phyloP scores from a whole-genome alignment of 164 flowering plant genomes.

The Litsea cubeba region DNA sequence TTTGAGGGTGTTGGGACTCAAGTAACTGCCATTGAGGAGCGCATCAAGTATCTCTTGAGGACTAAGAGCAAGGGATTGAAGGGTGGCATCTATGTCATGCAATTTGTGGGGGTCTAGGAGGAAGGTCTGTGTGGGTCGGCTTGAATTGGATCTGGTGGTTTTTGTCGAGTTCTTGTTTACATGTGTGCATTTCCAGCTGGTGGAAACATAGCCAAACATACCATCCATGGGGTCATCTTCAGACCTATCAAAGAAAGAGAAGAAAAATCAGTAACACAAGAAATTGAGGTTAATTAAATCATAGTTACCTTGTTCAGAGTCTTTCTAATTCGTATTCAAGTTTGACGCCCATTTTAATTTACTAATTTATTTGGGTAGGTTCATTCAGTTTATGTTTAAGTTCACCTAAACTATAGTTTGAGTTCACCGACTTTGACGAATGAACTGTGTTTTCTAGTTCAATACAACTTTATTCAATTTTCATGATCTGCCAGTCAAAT shows the following conservation, averaged over 20 bases:
- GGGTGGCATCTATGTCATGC: slow-evolving; percentile 52
- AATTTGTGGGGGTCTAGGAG: slow-evolving; percentile 76
- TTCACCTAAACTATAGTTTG: not conserved
- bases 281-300: no score
- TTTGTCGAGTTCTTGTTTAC: slow-evolving; percentile 11
- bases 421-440: no score
- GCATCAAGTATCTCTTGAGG: slow-evolving; percentile 48
- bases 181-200: slow-evolving; percentile 37
- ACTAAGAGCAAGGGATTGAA: slow-evolving; percentile 45
- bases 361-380: no score
- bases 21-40: slow-evolving; percentile 43
- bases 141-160: slow-evolving; percentile 13
- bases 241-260: slow-evolving; percentile 31
- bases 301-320: not conserved
- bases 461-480: no score
- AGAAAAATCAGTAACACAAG: not conserved
- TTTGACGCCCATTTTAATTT: no score
- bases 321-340: no score
- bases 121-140: slow-evolving; percentile 34
- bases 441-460: no score
- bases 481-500: no score
- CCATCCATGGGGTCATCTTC: slow-evolving; percentile 94
- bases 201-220: slow-evolving; percentile 69
- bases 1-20: slow-evolving; percentile 44
- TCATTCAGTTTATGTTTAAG: no score